Conservation (phyloP, 164 flowering plant genomes). For the Protea cynaroides region DNA sequence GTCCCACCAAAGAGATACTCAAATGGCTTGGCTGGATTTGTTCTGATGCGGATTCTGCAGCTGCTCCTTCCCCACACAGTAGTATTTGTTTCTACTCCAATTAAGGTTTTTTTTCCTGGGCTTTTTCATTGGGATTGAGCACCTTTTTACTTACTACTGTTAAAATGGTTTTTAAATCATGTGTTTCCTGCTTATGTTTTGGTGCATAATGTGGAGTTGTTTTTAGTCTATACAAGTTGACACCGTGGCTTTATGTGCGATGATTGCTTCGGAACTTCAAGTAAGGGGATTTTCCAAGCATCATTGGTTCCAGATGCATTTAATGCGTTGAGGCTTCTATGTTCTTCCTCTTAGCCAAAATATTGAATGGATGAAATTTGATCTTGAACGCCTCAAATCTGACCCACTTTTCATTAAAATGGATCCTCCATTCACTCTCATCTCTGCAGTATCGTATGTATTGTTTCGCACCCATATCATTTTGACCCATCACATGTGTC, state of each 20-base stretch:
- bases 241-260: neutral
- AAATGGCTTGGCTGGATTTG: slow-evolving; percentile 17
- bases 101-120: neutral
- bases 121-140: neutral
- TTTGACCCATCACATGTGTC: no score
- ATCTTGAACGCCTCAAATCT: slow-evolving; percentile 7
- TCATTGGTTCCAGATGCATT: no score
- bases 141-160: neutral
- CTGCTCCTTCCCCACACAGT: slow-evolving; percentile 10
- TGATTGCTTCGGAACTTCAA: no score
- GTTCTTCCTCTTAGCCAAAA: slow-evolving; percentile 5
- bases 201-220: no score
- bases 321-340: neutral
- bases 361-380: slow-evolving; percentile 12
- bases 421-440: slow-evolving; percentile 12
- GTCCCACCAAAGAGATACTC: slow-evolving; percentile 16
- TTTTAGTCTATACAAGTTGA: neutral
- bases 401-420: slow-evolving; percentile 16
- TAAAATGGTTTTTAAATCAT: no score
- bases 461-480: slow-evolving; percentile 11
- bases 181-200: no score
- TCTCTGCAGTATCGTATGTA: slow-evolving; percentile 9
- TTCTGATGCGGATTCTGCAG: slow-evolving; percentile 13
- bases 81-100: neutral
- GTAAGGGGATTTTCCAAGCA: no score